Conservation (phyloP, 257 asterid species). For the Sherardia arvensis region DNA sequence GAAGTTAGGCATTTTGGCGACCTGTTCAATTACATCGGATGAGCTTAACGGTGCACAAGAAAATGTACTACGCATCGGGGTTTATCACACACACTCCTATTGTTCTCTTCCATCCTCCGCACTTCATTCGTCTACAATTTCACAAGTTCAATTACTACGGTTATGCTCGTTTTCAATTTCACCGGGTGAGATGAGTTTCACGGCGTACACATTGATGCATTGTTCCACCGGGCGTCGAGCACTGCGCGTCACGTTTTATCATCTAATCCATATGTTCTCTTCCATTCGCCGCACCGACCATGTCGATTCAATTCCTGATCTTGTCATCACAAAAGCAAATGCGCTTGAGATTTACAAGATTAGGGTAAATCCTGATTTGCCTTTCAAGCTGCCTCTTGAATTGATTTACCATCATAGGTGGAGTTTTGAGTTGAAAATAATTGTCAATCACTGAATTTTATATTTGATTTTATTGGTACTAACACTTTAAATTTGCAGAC, state of each 20-base stretch:
- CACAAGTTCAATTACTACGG: too few relatives aligned
- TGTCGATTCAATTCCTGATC: conserved; percentile 70
- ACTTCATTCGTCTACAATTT: too few relatives aligned
- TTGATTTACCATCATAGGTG: conserved; percentile 83
- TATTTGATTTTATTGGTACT: neutral
- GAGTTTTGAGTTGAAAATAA: neutral
- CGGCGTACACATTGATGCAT: too few relatives aligned
- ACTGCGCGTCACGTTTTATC: too few relatives aligned
- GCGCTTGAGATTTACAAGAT: conserved; percentile 63
- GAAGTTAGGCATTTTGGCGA: neutral
- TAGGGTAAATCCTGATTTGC: conserved; percentile 67
- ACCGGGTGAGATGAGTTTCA: too few relatives aligned
- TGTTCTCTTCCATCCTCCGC: too few relatives aligned
- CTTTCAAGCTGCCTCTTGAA: conserved; percentile 67
- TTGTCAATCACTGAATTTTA: neutral
- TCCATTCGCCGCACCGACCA: too few relatives aligned
- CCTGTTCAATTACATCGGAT: conserved; percentile 14
- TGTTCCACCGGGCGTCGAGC: too few relatives aligned
- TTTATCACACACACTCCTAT: conserved; percentile 74
- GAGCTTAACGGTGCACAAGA: conserved; percentile 85
- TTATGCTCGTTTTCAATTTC: too few relatives aligned
- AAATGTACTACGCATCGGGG: conserved; percentile 89
- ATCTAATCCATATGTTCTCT: too few relatives aligned
- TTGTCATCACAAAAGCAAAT: conserved; percentile 62
- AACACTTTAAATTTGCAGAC: conserved; percentile 24